Conservation (phyloP, 129 eudicot genomes). For the Ambrosia artemisiifolia region DNA sequence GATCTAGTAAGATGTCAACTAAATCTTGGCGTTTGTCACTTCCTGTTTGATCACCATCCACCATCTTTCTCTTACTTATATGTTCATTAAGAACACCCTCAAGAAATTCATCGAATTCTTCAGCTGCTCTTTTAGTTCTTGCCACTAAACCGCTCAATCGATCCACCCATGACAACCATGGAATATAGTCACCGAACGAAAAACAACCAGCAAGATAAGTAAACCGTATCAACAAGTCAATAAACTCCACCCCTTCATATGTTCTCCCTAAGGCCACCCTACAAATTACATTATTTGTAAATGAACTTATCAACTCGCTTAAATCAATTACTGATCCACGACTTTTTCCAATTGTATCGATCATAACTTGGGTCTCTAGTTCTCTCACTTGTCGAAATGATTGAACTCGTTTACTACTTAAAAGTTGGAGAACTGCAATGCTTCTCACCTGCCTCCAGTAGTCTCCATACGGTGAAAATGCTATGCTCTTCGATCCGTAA, state of each 20-base stretch:
- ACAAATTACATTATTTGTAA: constrained; percentile 33
- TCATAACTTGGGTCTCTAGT: constrained; percentile 31
- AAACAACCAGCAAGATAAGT: constrained; percentile 20
- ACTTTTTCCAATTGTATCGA: constrained; percentile 21
- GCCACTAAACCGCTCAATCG: constrained; percentile 30
- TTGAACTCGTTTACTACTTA: constrained; percentile 31
- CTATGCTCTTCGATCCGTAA: constrained; percentile 33
- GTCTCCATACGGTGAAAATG: constrained; percentile 34
- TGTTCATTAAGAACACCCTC: constrained; percentile 36
- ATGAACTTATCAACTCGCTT: constrained; percentile 15
- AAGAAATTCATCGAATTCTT: constrained; percentile 33
- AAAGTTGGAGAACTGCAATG: constrained; percentile 29
- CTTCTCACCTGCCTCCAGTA: constrained; percentile 44
- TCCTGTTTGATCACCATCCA: neutral
- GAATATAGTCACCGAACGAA: constrained; percentile 28
- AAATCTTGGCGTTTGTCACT: constrained; percentile 12
- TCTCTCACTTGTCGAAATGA: constrained; percentile 30
- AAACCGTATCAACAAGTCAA: constrained; percentile 27
- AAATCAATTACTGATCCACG: constrained; percentile 21
- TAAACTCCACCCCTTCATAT: constrained; percentile 25
- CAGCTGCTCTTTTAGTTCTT: neutral
- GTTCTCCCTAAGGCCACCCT: constrained; percentile 42
- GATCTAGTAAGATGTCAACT: constrained; percentile 20
- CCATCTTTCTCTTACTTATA: neutral
- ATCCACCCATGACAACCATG: constrained; percentile 42